These are phyloP conservation scores for Rhizophagus sp. DNA, from an alignment of 192 early-diverging fungal genomes.

Conservation along the genomic window DNA sequence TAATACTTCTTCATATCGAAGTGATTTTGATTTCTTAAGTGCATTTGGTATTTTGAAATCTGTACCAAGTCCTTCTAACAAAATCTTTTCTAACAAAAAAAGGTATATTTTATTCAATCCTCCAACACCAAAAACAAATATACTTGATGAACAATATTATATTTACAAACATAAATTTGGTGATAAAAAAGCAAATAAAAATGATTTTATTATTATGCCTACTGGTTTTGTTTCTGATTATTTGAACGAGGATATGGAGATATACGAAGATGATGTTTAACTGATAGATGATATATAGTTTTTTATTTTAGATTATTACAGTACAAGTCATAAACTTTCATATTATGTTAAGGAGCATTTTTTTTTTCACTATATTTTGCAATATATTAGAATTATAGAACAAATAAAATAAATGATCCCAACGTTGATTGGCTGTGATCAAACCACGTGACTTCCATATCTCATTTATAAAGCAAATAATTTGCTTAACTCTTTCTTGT, in stretches of 20 bases:
- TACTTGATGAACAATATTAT: background rate
- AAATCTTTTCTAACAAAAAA: background rate
- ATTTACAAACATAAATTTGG: background rate
- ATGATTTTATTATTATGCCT: background rate
- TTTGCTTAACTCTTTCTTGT: conserved; percentile 71
- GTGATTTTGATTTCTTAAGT: background rate
- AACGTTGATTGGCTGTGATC: too few species aligned
- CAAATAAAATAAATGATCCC: too few species aligned
- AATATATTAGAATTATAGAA: too few species aligned
- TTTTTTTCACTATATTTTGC: too few species aligned
- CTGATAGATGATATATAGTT: too few species aligned
- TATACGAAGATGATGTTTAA: background rate
- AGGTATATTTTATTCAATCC: background rate
- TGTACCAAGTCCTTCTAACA: background rate
- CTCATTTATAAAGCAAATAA: background rate
- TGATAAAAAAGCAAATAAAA: background rate
- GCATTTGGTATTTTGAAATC: background rate
- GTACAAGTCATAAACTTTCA: too few species aligned
- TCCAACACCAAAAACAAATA: background rate
- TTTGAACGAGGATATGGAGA: background rate
- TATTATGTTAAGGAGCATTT: too few species aligned
- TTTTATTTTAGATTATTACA: too few species aligned
- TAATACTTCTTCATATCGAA: background rate
- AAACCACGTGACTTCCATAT: background rate
- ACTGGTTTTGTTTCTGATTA: background rate